Evolutionary conservation across 495 filamentous ascomycete genomes (phyloP), one percentile per base, ranked within the genome.

Genomic region (Pseudomonodictys pantanalensis): DNA sequence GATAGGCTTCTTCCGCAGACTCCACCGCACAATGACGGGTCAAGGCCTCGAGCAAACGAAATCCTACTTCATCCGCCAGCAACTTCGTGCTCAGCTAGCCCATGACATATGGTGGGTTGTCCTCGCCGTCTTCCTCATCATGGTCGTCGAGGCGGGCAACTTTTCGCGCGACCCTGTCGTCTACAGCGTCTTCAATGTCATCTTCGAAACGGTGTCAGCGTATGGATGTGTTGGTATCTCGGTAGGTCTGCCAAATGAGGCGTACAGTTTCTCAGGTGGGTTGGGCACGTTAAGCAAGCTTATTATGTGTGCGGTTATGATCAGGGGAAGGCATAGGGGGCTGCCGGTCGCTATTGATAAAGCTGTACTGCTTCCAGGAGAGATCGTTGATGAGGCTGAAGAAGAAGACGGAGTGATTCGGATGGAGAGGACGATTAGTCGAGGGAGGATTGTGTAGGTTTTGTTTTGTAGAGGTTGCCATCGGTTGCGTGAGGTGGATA

Each of bases 61-160:
- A 52, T 69, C 75, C 45, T 81, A 81, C 60, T 86, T 86, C 66
- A 73, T 86, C 8, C 80, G 73, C n/a, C 83, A 83, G 51, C 84
- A 95, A 59, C 78, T 96, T 9, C 84, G 86, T 30, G 85, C 86
- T 29, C 89, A 95, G 67, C 81, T 95, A 8, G 85, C 88, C 30
- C 89, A 95, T 72, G 91, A 96, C 65, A 71, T 92, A 2, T 95
- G 90, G 90, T 92, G 85, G 84, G 81, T 96, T 12, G 84, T 86
- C 0, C 71, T 90, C 2, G 88, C 89, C 2, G 76, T 86, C 3
- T 74, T 90, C 20, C 76, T 90, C 56, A 91, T 96, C 66, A 77
- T 83, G 45, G 86, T 86, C 60, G 85, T 87, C 53, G 90, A 95
- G 67, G 82, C 83, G 2, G 73, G 74, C 47, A 78, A 88, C 59